Base-by-base conservation (phyloP, 2,329 filamentous ascomycete species). In the Xylaria sp. region DNA sequence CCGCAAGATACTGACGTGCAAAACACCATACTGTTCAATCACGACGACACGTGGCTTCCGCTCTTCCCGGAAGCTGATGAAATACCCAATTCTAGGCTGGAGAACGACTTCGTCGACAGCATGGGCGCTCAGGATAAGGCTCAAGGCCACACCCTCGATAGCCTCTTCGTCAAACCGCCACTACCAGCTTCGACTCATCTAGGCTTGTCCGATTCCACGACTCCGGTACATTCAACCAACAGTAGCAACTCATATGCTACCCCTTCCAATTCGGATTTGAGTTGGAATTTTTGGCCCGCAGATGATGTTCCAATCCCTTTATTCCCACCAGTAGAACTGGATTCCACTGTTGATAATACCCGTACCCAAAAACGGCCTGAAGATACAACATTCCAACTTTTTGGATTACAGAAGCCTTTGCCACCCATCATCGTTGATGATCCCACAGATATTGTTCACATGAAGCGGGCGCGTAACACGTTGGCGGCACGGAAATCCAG, bases 401-500 rank as follows among this genome's bases (percentile, higher is more conserved):
- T n/a, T n/a, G n/a, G n/a, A n/a, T n/a, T n/a, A n/a, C n/a, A 50
- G 25, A 50, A 29, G 45, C 45, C 45, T 29, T 29, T 50, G 45
- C 45, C 45, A 17, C 45, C 25, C 11, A 50, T 50, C 22, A 17
- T 29, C 17, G 45, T 29, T 29, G 45, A 50, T 29, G 44, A 47
- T 22, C 45, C 45, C 22, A 6, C 6, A 29, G 45, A 25, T 13
- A 47, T 11, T 10, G 10, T 50, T 50, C 2, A 4, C 2, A 29
- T 50, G 45, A 50, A 50, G 22, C 45, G 45, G 25, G 45, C 45
- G 25, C 45, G 45, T 13, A 50, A 50, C 45, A 50, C 45, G 25
- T 15, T 50, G 25, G 45, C 45, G 17, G 45, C 25, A 15, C 45
- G 45, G 13, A 50, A 50, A 17, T 50, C 45, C 1, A 50, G 45